These are phyloP conservation scores for Hymenochaete sp. DNA, from an alignment of 1,284 basidiomycete genomes.

Conservation along the genomic window DNA sequence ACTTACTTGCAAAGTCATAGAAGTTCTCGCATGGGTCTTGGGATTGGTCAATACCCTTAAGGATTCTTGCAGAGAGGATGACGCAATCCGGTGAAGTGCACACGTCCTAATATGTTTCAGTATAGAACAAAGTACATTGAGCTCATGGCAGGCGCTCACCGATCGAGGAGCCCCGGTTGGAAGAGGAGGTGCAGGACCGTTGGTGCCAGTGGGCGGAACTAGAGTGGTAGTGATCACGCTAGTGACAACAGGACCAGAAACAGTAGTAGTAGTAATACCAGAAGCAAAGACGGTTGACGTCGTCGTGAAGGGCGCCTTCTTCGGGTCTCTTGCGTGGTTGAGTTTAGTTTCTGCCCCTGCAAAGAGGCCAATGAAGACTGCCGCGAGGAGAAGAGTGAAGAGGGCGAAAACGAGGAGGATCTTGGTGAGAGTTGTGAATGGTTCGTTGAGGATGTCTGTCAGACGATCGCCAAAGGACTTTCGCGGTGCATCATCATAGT, in stretches of 20 bases:
- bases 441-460: conserved; percentile 54
- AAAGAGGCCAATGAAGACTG: conserved; percentile 88
- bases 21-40: conserved; percentile 95
- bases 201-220: conserved; percentile 29
- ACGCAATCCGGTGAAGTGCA: conserved; percentile 83
- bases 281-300: conserved; percentile 18
- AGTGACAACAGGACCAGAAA: conserved; percentile 27
- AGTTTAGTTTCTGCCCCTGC: conserved; percentile 78
- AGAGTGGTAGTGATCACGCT: conserved; percentile 31
- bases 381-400: conserved; percentile 71
- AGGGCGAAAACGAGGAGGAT: conserved; percentile 70
- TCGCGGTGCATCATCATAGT: conserved; percentile 19
- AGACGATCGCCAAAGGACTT: conserved; percentile 42
- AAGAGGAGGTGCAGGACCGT: conserved; percentile 27
- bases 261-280: conserved; percentile 25
- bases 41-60: conserved; percentile 72
- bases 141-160: background rate
- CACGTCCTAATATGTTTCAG: conserved; percentile 34
- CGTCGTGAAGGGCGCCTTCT: conserved; percentile 21
- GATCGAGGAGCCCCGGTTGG: conserved; percentile 28
- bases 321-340: conserved; percentile 37
- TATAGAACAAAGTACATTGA: conserved; percentile 9
- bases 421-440: conserved; percentile 79
- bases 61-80: conserved; percentile 71
- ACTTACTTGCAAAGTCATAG: conserved; percentile 82